Base-by-base conservation (phyloP, 768 basidiomycete genomes). In the Hypsizygus marmoreus region DNA sequence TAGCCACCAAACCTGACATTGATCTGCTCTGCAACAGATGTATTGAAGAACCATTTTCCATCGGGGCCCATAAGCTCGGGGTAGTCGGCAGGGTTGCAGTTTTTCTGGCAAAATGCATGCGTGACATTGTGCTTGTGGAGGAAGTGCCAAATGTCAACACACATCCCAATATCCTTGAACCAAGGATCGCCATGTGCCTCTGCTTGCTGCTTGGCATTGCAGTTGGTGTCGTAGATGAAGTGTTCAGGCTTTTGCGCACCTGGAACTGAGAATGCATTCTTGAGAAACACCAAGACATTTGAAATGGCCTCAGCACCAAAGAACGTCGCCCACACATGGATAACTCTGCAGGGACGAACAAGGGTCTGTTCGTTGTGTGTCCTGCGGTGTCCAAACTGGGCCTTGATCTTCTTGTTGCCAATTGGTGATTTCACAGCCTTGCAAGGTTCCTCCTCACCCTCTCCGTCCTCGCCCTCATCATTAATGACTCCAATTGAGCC, bases 1-100 rank as follows among this genome's bases (percentile, higher is more conserved):
- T 49, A 75, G 46, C 68, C 67, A 0, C 70, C 68, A 17, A 75
- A 41, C 76, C 76, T 77, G 0, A 60, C 63, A 47, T 77, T 77
- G 0, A 61, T 52, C 41, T 74, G 71, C 36, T 77, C 70, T 0
- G 69, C 67, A 1, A 58, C 51, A 0, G 70, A 76, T 0, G 66
- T 70, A 32, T 76, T 77, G 54, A 77, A 74, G 0, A 38, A 17
- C 72, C 72, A 77, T 12, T 52, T 51, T 0, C 56, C 55, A 16
- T 65, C 56, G 2, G 56, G 43, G 1, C 34, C 53, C 0, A 38
- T 19, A 2, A 78, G 59, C 26, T 76, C 72, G 1, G 64, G 63
- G 49, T 66, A 76, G 0, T 36, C n/a, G 42, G 59, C 64, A 0
- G 67, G 67, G 45, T 68, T 66, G 47, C 67, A 70, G 26, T 64